Evolutionary conservation across 352 stramenopile genomes (phyloP), one percentile per base, ranked within the genome.

Genomic region (Phytophthora melonis): DNA sequence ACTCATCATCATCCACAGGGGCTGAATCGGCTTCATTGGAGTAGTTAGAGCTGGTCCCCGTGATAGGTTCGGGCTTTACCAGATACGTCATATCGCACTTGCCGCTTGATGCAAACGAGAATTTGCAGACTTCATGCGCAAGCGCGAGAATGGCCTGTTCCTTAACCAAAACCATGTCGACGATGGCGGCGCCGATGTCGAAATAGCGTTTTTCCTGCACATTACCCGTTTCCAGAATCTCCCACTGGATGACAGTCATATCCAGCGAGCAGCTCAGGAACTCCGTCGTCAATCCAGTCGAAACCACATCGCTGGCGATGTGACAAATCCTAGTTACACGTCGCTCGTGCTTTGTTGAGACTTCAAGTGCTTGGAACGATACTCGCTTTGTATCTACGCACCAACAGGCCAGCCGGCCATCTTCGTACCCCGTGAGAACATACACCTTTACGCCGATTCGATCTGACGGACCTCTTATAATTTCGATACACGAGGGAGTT

Each of bases 171-270:
- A 73, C 67, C 43, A 85, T 77, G 58, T 88, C 80, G 9, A 92
- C 49, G 4, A 91, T 75, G 3, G 87, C 81, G 19, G 60, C 65
- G 23, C 83, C 80, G 23, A 93, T 67, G 4, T 93, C 84, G 56
- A 92, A 93, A 58, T 91, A 91, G 4, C 82, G 78, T 4, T 82
- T 68, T 57, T 92, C 87, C 1, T 87, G 59, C 1, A 92, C 78
- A 39, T 1, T 70, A 1, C 52, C 57, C 1, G 72, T 62, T 0
- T 43, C 65, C 3, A 27, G 16, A 19, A 90, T 81, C 9, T 59
- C 14, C 87, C 87, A 93, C 1, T 91, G 50, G 55, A 93, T 84
- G 3, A 88, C 66, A 6, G 80, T 92, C 84, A 90, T 91, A 41
- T 93, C 87, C 8, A 91, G 58, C 0, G 86, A 93, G 7, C 77